Evolutionary conservation across 2,329 filamentous ascomycete species (phyloP).

Genomic region (Beauveria varroae): DNA sequence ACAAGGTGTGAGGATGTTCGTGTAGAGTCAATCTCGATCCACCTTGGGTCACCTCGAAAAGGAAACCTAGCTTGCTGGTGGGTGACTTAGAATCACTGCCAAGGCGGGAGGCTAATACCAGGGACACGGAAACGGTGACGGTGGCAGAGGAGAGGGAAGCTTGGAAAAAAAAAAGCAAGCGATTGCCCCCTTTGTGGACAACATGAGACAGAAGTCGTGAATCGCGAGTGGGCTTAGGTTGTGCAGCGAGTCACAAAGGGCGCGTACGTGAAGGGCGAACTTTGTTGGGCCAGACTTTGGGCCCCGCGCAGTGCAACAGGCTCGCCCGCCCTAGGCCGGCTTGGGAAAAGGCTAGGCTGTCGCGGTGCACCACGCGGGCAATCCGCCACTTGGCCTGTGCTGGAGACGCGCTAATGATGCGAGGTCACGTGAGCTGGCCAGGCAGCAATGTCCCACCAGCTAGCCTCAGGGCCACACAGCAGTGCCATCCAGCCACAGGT

Average conservation of each 20-base stretch:
- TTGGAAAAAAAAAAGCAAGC: neutral
- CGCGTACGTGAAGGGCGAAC: constrained; percentile 1
- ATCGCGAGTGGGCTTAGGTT: neutral
- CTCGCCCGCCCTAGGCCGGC: neutral
- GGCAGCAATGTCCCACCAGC: neutral
- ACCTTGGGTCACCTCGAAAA: neutral
- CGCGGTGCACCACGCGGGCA: constrained; percentile 1
- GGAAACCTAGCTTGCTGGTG: neutral
- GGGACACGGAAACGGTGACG: neutral
- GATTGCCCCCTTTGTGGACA: neutral
- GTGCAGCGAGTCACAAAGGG: neutral
- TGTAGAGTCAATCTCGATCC: neutral
- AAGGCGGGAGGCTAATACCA: neutral
- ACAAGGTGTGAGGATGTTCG: neutral
- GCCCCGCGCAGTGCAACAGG: neutral
- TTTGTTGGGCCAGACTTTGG: neutral
- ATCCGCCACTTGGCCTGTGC: neutral
- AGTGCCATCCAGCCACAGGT: neutral
- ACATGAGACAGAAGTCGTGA: neutral
- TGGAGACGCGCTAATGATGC: constrained; percentile 3
- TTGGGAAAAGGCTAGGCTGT: neutral
- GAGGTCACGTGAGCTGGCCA: neutral
- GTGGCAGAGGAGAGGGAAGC: neutral
- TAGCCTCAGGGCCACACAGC: neutral
- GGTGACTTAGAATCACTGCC: neutral